Percentiles rank a stretch among this genome's conserved stretches.
Evolutionary conservation across 75 land plant genomes (phyloP).

Genomic region (Larix kaempferi): DNA sequence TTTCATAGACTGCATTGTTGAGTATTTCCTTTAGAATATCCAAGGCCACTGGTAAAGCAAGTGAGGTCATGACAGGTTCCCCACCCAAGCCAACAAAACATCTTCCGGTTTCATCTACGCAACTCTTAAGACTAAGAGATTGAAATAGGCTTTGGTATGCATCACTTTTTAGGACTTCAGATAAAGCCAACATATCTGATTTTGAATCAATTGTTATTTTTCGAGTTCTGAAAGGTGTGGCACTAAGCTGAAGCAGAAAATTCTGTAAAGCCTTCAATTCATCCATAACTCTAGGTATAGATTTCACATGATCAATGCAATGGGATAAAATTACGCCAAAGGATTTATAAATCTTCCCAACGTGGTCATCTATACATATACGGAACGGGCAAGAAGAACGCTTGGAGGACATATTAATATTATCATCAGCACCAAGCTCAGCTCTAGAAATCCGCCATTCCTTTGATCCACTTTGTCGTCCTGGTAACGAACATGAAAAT

Average conservation of each 20-base stretch:
- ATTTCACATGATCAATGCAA: conserved; percentile 10
- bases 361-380: conserved; percentile 76
- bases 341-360: conserved; percentile 45
- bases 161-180: conserved; percentile 14
- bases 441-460: conserved; percentile 85
- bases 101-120: conserved; percentile 21
- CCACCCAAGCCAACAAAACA: conserved; percentile 34
- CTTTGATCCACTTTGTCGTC: conserved; percentile 85
- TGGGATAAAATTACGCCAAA: conserved; percentile 32
- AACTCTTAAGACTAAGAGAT: conserved; percentile 40
- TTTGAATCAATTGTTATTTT: conserved; percentile 21
- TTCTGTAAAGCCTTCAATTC: conserved; percentile 29
- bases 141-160: conserved; percentile 33
- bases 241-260: conserved; percentile 41
- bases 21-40: conserved; percentile 52
- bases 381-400: conserved; percentile 49
- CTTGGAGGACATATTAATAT: conserved; percentile 15
- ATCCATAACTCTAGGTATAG: conserved; percentile 31
- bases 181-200: conserved; percentile 3
- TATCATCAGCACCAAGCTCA: conserved; percentile 47
- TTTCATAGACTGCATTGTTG: conserved; percentile 16
- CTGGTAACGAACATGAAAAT: conserved; percentile 50
- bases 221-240: conserved; percentile 47
- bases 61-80: conserved; percentile 63
- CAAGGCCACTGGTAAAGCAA: conserved; percentile 67